Conservation (phyloP, 2,329 filamentous ascomycete genomes). For the Acrocalymma vagum region DNA sequence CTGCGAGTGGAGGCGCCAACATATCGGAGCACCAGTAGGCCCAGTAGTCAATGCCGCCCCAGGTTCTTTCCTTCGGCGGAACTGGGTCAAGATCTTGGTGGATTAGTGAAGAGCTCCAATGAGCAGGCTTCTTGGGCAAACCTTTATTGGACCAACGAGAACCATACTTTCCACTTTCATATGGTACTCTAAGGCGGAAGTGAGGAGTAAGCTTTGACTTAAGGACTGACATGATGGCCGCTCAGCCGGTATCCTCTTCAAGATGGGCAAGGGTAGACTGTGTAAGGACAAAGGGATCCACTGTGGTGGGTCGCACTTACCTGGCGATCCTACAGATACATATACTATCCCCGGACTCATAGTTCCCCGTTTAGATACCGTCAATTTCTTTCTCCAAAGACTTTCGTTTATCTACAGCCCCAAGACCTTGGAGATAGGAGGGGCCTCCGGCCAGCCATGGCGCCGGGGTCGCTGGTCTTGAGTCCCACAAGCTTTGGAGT, state of each 20-base stretch:
- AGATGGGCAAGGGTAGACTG: neutral
- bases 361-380: no score
- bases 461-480: conserved; percentile 3
- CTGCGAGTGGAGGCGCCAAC: conserved; percentile 52
- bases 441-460: conserved; percentile 22
- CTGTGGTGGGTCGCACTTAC: conserved; percentile 1
- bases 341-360: conserved; percentile 17
- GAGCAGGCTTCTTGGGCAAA: conserved; percentile 13
- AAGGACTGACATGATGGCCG: conserved; percentile 43
- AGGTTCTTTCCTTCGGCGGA: conserved; percentile 56
- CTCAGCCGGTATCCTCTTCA: conserved; percentile 1
- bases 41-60: conserved; percentile 56
- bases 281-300: no score
- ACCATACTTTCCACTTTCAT: conserved; percentile 50
- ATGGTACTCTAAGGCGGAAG: conserved; percentile 48
- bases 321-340: conserved; percentile 24
- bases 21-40: conserved; percentile 61
- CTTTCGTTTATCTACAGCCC: neutral
- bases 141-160: conserved; percentile 60
- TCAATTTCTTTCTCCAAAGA: neutral
- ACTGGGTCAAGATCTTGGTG: conserved; percentile 43
- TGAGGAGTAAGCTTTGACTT: conserved; percentile 50
- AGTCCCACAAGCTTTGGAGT: conserved; percentile 5
- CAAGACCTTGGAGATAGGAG: conserved; percentile 20
- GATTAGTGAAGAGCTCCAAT: neutral